Evolutionary conservation across 2,329 filamentous ascomycete genomes (phyloP).

Genomic region (Ophiostoma tasmaniense): DNA sequence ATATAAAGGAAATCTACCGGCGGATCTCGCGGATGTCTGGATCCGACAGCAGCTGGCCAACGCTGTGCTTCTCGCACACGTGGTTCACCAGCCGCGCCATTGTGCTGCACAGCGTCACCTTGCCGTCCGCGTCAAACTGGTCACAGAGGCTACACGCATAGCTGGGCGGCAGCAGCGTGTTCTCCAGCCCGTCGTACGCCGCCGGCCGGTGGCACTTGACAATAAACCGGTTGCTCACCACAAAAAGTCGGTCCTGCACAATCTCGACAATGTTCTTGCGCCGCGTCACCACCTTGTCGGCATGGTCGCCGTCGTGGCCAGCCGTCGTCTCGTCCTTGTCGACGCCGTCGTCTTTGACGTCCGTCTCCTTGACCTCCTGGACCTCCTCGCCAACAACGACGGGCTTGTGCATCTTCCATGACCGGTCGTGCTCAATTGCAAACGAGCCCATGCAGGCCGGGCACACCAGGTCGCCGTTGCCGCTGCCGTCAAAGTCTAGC

Average conservation of each 20-base stretch:
- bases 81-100: constrained; percentile 28
- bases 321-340: background rate
- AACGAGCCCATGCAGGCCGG: constrained; percentile 25
- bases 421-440: constrained; percentile 24
- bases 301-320: background rate
- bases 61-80: constrained; percentile 23
- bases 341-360: background rate
- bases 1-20: background rate
- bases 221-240: constrained; percentile 30
- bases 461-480: constrained; percentile 19
- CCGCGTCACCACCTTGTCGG: background rate
- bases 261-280: constrained; percentile 17
- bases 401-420: constrained; percentile 27
- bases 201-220: constrained; percentile 31
- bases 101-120: constrained; percentile 23
- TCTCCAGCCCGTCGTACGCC: constrained; percentile 18
- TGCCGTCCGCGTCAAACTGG: constrained; percentile 11
- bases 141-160: constrained; percentile 30
- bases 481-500: background rate
- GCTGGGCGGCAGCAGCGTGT: constrained; percentile 10
- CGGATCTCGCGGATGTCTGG: constrained; percentile 23
- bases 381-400: constrained; percentile 16
- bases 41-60: constrained; percentile 24
- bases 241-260: constrained; percentile 26
- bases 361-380: background rate